Evolutionary conservation across 225 moss, liverwort and hornwort species (phyloP).

Genomic region (Marchantia polymorpha): DNA sequence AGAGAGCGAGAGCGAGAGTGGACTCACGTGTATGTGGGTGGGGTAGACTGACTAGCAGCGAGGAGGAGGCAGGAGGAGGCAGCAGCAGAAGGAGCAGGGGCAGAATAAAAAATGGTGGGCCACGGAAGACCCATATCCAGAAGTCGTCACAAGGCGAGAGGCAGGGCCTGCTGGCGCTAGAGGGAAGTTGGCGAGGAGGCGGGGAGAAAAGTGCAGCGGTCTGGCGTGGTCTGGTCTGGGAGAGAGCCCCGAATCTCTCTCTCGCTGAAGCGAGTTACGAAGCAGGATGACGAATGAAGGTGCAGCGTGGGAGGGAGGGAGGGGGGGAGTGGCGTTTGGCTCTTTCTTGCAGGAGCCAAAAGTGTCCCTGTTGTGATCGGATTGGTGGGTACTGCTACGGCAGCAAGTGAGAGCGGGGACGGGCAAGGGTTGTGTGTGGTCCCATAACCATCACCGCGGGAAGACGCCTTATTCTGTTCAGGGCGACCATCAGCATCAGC

Average conservation of each 20-base stretch:
- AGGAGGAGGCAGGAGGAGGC: not conserved
- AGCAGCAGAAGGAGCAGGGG: not conserved
- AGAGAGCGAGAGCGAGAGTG: conserved; percentile 1
- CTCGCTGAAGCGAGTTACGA: not conserved
- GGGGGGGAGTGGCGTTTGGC: conserved; percentile 3
- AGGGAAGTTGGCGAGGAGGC: not conserved
- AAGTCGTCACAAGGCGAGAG: not conserved
- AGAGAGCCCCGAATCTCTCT: conserved; percentile 8
- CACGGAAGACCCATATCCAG: conserved; percentile 13
- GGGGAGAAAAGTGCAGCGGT: not conserved
- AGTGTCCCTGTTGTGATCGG: not conserved
- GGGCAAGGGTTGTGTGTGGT: not conserved
- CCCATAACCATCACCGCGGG: conserved; percentile 7
- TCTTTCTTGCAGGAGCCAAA: conserved; percentile 13
- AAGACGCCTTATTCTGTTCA: not conserved
- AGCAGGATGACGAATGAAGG: too few species aligned
- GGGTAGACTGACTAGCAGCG: not conserved
- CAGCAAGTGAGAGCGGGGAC: not conserved
- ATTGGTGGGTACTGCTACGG: not conserved
- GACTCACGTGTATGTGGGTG: conserved; percentile 12
- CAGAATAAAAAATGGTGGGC: conserved; percentile 7
- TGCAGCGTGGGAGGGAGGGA: too few species aligned
- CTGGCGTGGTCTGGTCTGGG: too few species aligned
- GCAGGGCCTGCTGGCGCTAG: not conserved
- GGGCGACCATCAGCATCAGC: conserved; percentile 8